Evolutionary conservation across 768 basidiomycete genomes (phyloP), one percentile per base, ranked within the genome.

Genomic region (Panellus pusillus): DNA sequence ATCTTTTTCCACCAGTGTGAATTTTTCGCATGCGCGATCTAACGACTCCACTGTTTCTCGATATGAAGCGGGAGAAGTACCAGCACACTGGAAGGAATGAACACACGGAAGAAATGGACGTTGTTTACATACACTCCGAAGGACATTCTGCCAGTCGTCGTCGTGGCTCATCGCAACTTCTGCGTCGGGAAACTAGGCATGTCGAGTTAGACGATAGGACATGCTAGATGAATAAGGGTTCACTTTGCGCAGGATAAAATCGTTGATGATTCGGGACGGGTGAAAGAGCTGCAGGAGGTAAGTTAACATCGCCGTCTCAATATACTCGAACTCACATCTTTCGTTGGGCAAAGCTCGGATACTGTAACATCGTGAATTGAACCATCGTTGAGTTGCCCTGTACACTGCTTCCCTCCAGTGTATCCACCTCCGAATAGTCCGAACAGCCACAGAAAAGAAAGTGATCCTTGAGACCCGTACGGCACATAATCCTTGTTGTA

Each of bases 61-160:
- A 13, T 32, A 6, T 13, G 31, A 32, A 32, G 6, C 6, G 31
- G 31, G 6, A 32, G 31, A 6, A 13, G 7, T 32, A 32, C 13
- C 31, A 32, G 6, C 31, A 6, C 13, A 32, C 13, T 32, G 31
- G 6, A 13, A 32, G 13, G n/a, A n/a, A n/a, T n/a, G n/a, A n/a
- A n/a, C n/a, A n/a, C n/a, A n/a, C n/a, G n/a, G n/a, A n/a, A n/a
- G n/a, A n/a, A n/a, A n/a, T n/a, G n/a, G n/a, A n/a, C n/a, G n/a
- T n/a, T n/a, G n/a, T n/a, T n/a, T n/a, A n/a, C n/a, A n/a, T n/a
- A n/a, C 48, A 40, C 47, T 39, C 8, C 39, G 38, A 13, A 49
- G 35, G 39, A 57, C 42, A 47, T 46, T 45, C n/a, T 29, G 19
- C 55, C 55, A 57, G 18, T 57, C 50, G 15, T 57, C 55, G 41